Conservation (phyloP, 2,329 filamentous ascomycete species). For the Pseudomassariella vexata region DNA sequence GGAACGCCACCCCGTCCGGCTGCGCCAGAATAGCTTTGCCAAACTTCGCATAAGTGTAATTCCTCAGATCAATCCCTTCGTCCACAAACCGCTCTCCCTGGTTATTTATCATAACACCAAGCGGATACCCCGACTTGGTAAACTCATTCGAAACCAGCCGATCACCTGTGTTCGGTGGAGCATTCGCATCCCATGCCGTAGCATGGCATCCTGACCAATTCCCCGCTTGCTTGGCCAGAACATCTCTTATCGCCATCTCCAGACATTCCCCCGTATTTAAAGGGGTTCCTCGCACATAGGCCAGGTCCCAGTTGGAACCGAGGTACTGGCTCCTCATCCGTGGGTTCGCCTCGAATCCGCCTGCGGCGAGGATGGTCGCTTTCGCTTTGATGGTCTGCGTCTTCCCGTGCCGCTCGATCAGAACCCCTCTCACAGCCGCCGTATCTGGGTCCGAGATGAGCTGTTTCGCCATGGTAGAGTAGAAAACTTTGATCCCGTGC, state of each 20-base stretch:
- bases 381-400: not conserved
- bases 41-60: conserved; percentile 64
- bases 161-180: conserved; percentile 48
- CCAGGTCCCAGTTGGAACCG: conserved; percentile 57
- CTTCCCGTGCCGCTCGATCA: too few relatives aligned
- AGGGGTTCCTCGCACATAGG: conserved; percentile 56
- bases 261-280: conserved; percentile 59
- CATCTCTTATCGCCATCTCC: conserved; percentile 41
- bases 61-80: conserved; percentile 59
- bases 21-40: conserved; percentile 56
- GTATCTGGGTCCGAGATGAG: conserved; percentile 24
- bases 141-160: conserved; percentile 58
- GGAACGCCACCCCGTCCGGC: conserved; percentile 53
- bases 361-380: conserved; percentile 49
- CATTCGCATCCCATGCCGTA: conserved; percentile 60
- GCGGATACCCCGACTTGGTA: conserved; percentile 63
- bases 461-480: conserved; percentile 37
- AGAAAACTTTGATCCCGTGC: conserved; percentile 38
- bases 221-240: conserved; percentile 45
- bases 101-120: conserved; percentile 59
- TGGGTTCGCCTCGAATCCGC: conserved; percentile 59
- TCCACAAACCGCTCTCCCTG: conserved; percentile 58
- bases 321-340: conserved; percentile 46
- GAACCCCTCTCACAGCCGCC: not conserved
- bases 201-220: conserved; percentile 62